These are phyloP conservation scores for Solanum stenotomum DNA, from an alignment of 257 asterid species.

Conservation along the genomic window DNA sequence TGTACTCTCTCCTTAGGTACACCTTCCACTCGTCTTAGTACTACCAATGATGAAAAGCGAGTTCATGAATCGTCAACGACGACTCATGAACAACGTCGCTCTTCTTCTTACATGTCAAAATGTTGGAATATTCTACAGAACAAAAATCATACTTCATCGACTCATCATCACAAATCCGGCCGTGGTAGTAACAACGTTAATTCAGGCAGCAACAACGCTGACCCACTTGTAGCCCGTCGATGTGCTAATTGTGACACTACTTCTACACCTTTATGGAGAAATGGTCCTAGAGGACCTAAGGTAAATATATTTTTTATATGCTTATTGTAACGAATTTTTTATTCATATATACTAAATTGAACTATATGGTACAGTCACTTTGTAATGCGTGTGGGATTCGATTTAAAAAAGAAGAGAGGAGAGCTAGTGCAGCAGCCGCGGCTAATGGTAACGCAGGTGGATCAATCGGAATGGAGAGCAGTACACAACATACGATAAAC, in stretches of 20 bases:
- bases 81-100: constrained; percentile 23
- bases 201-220: background rate
- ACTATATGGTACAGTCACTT: constrained; percentile 46
- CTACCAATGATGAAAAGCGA: background rate
- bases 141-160: background rate
- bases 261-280: constrained; percentile 94
- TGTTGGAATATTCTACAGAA: background rate
- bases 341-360: too few species aligned
- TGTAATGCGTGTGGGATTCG: constrained; percentile 99
- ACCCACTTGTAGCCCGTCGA: constrained; percentile 71
- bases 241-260: constrained; percentile 97
- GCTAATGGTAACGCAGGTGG: constrained; percentile 26
- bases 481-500: constrained; percentile 34
- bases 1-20: constrained; percentile 85
- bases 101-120: constrained; percentile 24
- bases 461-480: background rate
- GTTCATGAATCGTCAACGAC: background rate
- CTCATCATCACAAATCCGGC: constrained; percentile 17
- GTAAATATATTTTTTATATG: constrained; percentile 6
- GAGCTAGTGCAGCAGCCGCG: constrained; percentile 80
- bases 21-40: constrained; percentile 63
- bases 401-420: constrained; percentile 87
- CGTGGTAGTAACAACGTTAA: constrained; percentile 17
- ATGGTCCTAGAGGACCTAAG: constrained; percentile 90
- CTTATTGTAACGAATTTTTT: background rate